Evolutionary conservation across 192 early-diverging fungal species (phyloP), one percentile per base, ranked within the genome.

Genomic region (Phlyctochytrium planicorne): DNA sequence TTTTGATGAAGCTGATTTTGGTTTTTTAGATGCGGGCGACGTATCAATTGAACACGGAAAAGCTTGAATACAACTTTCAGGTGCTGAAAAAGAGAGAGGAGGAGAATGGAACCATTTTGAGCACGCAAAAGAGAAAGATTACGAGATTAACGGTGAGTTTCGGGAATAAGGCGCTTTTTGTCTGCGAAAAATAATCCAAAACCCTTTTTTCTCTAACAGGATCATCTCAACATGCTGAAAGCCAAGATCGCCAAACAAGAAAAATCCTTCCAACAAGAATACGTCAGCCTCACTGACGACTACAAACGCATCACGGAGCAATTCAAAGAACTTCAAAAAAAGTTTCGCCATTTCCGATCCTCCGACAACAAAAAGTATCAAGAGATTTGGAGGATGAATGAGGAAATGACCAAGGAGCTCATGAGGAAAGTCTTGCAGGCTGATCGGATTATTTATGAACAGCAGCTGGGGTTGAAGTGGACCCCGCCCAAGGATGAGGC

Each of bases 1-100:
- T 1, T 1, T 14, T 60, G n/a, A 23, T 23, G n/a, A 2, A 50
- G n/a, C n/a, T n/a, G 3, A 12, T 17, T 37, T 56, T 10, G 53
- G 53, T 27, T 16, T n/a, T 3, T 52, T 80, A 81, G n/a, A 86
- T 84, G 84, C 68, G 80, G 3, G 84, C 80, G 27, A 86, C 82
- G 1, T 84, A 86, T 52, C 84, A 85, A 60, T 71, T 87, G 20
- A 87, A 87, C 63, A 80, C 78, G 1, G 85, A 87, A 62, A 87
- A 87, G 71, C 74, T 87, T 14, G 85, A 87, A 65, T 87, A 87
- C 69, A 87, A 87, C 70, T 84, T 76, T 33, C 83, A 85, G 66
- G 85, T 87, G 3, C 69, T 87, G 34, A 87, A 84, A 68, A 87
- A 87, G 65, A 72, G 85, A 34, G 85, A 87, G 34, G 85, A 87